These are phyloP conservation scores for Naganishia sp. DNA, from an alignment of 1,284 basidiomycete species.

Conservation along the genomic window DNA sequence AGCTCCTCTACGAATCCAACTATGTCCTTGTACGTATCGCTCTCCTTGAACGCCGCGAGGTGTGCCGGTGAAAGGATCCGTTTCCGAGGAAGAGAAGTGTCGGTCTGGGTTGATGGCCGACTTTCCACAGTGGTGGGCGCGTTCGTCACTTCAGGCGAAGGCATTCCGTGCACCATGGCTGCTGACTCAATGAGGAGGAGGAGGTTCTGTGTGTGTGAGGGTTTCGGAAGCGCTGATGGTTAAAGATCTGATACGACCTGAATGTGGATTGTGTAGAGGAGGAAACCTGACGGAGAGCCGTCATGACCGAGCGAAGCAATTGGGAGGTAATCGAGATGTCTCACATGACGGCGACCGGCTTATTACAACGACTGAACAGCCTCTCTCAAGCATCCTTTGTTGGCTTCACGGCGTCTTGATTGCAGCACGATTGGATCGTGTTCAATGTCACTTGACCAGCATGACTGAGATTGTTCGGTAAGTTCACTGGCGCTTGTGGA, in stretches of 20 bases:
- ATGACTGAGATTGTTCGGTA: slow-evolving; percentile 18
- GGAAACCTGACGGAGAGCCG: background rate
- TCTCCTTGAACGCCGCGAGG: slow-evolving; percentile 77
- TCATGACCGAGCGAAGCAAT: slow-evolving; percentile 1
- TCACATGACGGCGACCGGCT: slow-evolving; percentile 15
- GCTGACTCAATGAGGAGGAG: background rate
- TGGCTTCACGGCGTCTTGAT: background rate
- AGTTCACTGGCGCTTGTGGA: background rate
- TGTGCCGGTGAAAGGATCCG: slow-evolving; percentile 77
- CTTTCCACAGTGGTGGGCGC: background rate
- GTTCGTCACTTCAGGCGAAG: background rate
- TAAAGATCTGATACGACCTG: background rate
- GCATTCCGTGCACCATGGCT: slow-evolving; percentile 21
- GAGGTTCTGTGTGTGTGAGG: background rate
- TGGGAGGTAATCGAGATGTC: slow-evolving; percentile 8
- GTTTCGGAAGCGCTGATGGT: background rate
- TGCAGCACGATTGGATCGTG: background rate
- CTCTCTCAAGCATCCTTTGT: background rate
- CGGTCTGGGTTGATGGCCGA: background rate
- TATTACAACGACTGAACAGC: background rate
- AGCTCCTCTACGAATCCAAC: slow-evolving; percentile 72
- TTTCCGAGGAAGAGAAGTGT: slow-evolving; percentile 56
- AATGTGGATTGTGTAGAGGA: background rate
- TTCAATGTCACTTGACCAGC: background rate
- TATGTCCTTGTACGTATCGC: slow-evolving; percentile 69